Evolutionary conservation across 2,329 filamentous ascomycete genomes (phyloP), one percentile per base, ranked within the genome.

Genomic region (Hymenoscyphus albidus): DNA sequence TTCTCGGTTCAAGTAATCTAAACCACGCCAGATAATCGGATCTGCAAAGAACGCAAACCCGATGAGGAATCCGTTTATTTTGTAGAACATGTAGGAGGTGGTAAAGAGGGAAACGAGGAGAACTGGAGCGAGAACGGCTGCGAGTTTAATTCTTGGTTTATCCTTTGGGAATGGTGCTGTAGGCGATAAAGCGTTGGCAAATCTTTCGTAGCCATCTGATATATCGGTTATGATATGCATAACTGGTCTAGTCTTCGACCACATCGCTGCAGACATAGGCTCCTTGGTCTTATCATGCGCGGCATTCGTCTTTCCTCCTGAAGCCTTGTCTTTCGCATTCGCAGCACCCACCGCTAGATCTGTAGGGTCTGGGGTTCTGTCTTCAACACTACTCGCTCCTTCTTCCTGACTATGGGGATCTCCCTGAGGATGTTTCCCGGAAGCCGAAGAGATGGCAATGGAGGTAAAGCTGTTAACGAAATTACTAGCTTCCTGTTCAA

Each of bases 21-120:
- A 73, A 1, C 81, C 85, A 13, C 82, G 83, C 39, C 80, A 79
- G 63, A 94, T 86, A 68, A 93, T 70, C 0, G 92, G 92, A 65
- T 94, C 89, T 0, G 89, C 90, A 68, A 96, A 96, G 79, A 96
- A 92, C 1, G 80, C 84, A 68, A 93, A 86, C 0, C 92, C 92
- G n/a, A 85, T 68, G 6, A 84, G 79, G 62, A 95, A 88, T 0
- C 86, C 88, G 1, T 84, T 76, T 1, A 83, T 82, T 73, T 94
- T 95, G 55, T 85, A 77, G 27, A 88, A 78, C 75, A 85, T 80
- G 68, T 89, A 86, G 0, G 85, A 82, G 0, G 81, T 83, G 0
- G 82, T 78, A 35, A 88, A 78, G 2, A 84, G 73, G 0, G 86
- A 86, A 1, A 78, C 69, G 0, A 87, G 70, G 0, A 88, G 73